phyloP scores from a whole-genome alignment of 2,329 filamentous ascomycete species.

The Colletotrichum horii region DNA sequence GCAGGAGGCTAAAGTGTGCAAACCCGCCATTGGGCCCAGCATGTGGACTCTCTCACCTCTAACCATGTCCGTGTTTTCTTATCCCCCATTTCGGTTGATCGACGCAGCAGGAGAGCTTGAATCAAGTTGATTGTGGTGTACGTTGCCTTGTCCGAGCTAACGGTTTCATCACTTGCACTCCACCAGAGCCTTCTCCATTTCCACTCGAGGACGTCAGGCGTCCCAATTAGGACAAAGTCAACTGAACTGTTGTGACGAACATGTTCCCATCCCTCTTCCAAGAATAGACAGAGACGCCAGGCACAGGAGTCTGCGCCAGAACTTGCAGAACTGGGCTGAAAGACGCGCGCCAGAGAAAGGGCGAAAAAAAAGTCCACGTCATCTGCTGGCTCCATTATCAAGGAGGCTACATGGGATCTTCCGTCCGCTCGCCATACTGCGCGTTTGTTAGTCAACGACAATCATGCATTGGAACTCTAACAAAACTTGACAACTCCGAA shows the following conservation, averaged over 20 bases:
- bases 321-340: not conserved
- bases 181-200: not conserved
- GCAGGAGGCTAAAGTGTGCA: not conserved
- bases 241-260: conserved; percentile 2
- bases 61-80: not conserved
- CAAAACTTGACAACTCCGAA: not conserved
- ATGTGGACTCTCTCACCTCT: not conserved
- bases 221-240: not conserved
- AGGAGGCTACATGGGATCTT: not conserved
- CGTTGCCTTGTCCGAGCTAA: conserved; percentile 8
- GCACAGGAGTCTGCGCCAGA: not conserved
- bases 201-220: not conserved
- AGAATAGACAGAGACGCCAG: not conserved
- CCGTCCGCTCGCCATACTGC: not conserved
- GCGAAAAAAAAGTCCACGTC: not conserved
- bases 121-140: conserved; percentile 13
- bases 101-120: not conserved
- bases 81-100: conserved; percentile 8
- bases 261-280: not conserved
- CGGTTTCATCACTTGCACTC: conserved; percentile 3
- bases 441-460: not conserved
- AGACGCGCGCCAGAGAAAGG: not conserved
- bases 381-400: not conserved
- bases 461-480: not conserved
- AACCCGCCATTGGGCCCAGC: not conserved